These are phyloP conservation scores for Claviceps cyperi DNA, from an alignment of 2,329 filamentous ascomycete genomes.

Conservation along the genomic window DNA sequence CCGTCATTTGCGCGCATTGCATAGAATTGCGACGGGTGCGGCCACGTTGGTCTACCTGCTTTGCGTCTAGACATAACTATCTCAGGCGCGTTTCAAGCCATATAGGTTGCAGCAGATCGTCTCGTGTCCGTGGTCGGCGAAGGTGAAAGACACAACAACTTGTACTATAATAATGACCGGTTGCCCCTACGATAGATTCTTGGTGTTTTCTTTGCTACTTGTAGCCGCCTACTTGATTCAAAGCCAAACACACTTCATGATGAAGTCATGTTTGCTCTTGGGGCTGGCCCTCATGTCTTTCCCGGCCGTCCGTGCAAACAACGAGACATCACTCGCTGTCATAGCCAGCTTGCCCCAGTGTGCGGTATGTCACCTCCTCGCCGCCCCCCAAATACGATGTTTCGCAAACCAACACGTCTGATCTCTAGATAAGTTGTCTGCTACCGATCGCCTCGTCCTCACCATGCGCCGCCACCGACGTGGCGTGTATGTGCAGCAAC, in stretches of 20 bases:
- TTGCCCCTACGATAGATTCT: neutral
- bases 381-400: neutral
- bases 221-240: neutral
- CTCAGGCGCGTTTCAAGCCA: neutral
- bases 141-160: neutral
- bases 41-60: neutral
- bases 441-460: constrained; percentile 11
- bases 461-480: constrained; percentile 13
- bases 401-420: neutral
- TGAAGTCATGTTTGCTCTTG: neutral
- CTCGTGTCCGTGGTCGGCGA: neutral
- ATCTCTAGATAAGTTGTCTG: constrained; percentile 11
- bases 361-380: neutral
- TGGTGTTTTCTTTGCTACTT: neutral
- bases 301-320: neutral
- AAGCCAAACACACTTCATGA: neutral
- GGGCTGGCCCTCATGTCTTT: neutral
- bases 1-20: neutral
- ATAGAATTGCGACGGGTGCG: neutral
- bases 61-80: neutral
- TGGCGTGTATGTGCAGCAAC: constrained; percentile 19
- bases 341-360: constrained; percentile 2
- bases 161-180: neutral
- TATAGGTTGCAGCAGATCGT: neutral
- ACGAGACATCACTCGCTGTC: neutral